These are phyloP conservation scores for Tuber indicum DNA, from an alignment of 495 filamentous ascomycete species.

Conservation along the genomic window DNA sequence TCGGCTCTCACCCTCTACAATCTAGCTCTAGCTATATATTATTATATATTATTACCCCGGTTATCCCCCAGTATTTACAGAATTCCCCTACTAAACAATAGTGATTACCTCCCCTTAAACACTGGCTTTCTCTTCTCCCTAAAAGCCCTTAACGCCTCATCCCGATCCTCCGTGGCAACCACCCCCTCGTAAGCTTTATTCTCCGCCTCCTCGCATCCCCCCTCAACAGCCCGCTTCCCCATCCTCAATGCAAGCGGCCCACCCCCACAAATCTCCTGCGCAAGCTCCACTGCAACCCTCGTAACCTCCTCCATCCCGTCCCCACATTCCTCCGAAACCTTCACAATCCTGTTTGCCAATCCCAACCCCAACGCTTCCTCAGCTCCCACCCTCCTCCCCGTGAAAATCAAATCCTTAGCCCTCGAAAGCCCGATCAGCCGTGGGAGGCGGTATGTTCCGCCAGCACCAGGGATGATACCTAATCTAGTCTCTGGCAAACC, in stretches of 20 bases:
- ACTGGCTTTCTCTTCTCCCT: slow-evolving; percentile 81
- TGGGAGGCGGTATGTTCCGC: slow-evolving; percentile 81
- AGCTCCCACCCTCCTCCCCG: slow-evolving; percentile 70
- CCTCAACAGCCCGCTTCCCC: slow-evolving; percentile 62
- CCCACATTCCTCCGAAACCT: slow-evolving; percentile 50
- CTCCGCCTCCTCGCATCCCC: slow-evolving; percentile 59
- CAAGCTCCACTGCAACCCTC: slow-evolving; percentile 67
- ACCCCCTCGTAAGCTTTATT: slow-evolving; percentile 73
- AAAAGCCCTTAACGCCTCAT: slow-evolving; percentile 82
- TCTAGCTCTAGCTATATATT: background rate
- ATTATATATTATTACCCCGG: background rate
- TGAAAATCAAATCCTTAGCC: slow-evolving; percentile 78
- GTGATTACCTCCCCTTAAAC: slow-evolving; percentile 56
- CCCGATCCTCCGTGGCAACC: slow-evolving; percentile 71
- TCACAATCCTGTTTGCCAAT: slow-evolving; percentile 73
- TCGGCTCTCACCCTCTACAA: too few relatives aligned
- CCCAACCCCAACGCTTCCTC: slow-evolving; percentile 78
- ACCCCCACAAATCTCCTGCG: slow-evolving; percentile 75
- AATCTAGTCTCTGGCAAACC: slow-evolving; percentile 85
- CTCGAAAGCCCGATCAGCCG: slow-evolving; percentile 63
- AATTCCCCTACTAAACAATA: background rate
- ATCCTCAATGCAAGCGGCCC: slow-evolving; percentile 72
- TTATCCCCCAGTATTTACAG: background rate
- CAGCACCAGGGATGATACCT: slow-evolving; percentile 89
- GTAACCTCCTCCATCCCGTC: slow-evolving; percentile 60